These are phyloP conservation scores for Clathrospora elynae DNA, from an alignment of 2,329 filamentous ascomycete genomes.

Conservation along the genomic window DNA sequence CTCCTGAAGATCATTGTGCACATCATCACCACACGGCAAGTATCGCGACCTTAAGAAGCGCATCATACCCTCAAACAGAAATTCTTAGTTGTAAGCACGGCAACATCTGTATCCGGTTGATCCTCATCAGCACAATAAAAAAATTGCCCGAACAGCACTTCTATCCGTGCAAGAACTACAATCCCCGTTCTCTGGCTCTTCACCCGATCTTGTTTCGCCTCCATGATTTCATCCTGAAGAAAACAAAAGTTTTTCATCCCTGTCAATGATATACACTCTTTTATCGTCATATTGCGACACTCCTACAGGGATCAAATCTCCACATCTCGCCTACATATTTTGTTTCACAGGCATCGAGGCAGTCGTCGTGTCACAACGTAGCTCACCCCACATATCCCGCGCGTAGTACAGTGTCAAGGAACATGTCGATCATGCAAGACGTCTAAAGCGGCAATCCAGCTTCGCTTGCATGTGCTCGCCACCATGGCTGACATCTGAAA, in stretches of 20 bases:
- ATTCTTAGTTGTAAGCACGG: slow-evolving; percentile 5
- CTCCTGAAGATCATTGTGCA: not conserved
- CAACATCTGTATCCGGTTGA: slow-evolving; percentile 1
- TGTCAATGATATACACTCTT: not conserved
- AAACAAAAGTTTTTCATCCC: not conserved
- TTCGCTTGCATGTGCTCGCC: slow-evolving; percentile 2
- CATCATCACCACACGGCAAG: not conserved
- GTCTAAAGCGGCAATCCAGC: slow-evolving; percentile 10
- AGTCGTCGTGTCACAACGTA: slow-evolving; percentile 10
- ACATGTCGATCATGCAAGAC: slow-evolving; percentile 14
- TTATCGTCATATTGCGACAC: not conserved
- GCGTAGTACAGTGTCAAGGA: slow-evolving; percentile 10
- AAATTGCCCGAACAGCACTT: not conserved
- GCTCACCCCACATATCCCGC: slow-evolving; percentile 8
- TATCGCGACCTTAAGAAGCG: slow-evolving; percentile 11
- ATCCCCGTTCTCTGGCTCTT: not conserved
- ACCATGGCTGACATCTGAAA: slow-evolving; percentile 13
- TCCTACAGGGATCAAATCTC: not conserved
- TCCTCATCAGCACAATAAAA: slow-evolving; percentile 5
- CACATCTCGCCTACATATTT: slow-evolving; percentile 11
- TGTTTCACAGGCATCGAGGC: slow-evolving; percentile 12
- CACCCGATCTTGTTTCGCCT: too few species aligned
- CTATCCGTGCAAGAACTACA: not conserved
- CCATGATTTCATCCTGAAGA: too few species aligned
- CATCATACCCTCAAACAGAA: not conserved